phyloP scores from a whole-genome alignment of 2,329 filamentous ascomycete species.

The Septoria petroselini region DNA sequence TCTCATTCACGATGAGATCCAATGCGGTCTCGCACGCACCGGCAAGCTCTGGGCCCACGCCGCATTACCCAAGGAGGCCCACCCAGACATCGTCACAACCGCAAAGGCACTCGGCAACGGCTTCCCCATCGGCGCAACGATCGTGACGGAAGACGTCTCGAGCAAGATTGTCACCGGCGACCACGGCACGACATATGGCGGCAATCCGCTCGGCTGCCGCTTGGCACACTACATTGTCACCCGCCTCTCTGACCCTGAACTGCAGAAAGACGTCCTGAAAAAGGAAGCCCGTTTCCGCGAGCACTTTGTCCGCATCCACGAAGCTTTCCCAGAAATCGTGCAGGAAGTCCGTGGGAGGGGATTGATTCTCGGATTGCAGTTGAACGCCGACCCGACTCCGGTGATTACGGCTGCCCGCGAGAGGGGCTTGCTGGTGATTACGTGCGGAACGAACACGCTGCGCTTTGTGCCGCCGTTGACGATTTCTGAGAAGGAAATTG shows the following conservation, averaged over 20 bases:
- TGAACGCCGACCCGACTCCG: slow-evolving; percentile 66
- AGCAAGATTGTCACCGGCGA: slow-evolving; percentile 71
- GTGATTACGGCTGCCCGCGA: slow-evolving; percentile 85
- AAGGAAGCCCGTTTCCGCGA: slow-evolving; percentile 63
- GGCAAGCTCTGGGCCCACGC: slow-evolving; percentile 88
- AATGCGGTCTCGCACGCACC: slow-evolving; percentile 86
- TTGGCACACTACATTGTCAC: slow-evolving; percentile 82
- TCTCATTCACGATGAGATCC: slow-evolving; percentile 94
- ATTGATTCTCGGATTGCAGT: slow-evolving; percentile 81
- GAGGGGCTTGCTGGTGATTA: slow-evolving; percentile 84
- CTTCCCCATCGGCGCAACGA: slow-evolving; percentile 86
- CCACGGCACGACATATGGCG: slow-evolving; percentile 91
- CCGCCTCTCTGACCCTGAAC: slow-evolving; percentile 65
- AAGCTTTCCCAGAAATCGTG: slow-evolving; percentile 67
- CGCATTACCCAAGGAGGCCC: slow-evolving; percentile 69
- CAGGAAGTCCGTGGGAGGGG: slow-evolving; percentile 78
- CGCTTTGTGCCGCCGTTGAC: slow-evolving; percentile 86
- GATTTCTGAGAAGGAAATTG: slow-evolving; percentile 76
- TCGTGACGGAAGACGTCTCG: slow-evolving; percentile 64
- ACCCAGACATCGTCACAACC: slow-evolving; percentile 89
- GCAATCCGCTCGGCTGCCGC: slow-evolving; percentile 81
- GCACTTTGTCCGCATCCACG: slow-evolving; percentile 56
- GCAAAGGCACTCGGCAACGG: slow-evolving; percentile 97
- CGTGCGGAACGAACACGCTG: slow-evolving; percentile 86
- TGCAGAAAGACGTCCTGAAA: slow-evolving; percentile 66